Base-by-base conservation (phyloP, 345 rosid species). In the Diplotaxis tenuifolia region DNA sequence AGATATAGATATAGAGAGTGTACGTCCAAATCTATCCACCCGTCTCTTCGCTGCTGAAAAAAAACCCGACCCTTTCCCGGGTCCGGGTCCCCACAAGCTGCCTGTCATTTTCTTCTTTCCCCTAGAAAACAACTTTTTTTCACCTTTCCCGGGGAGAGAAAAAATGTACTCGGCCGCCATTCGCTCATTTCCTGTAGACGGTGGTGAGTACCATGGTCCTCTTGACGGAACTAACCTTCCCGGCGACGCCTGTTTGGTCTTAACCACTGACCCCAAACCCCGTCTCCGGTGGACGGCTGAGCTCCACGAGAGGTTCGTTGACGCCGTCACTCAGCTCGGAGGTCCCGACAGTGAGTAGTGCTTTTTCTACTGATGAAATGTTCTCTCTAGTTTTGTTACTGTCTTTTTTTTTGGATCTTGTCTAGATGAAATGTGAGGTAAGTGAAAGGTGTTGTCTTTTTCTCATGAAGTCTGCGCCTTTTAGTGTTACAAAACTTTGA, bases 221-320 rank as follows among this genome's bases (percentile, higher is more conserved):
- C 73, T 89, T 12, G 97, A 89, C 36, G 89, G 91, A n/a, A 80
- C 87, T 28, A 83, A 83, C 77, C 77, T 86, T 38, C 85, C 89
- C 20, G 85, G 91, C 4, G 96, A 87, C 16, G 92, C 93, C 14
- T 87, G 96, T 73, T 77, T 92, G 81, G 95, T 88, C 57, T 89
- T 93, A 72, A 90, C 98, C 22, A 75, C 96, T 53, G 98, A 90
- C 76, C 98, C 96, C 9, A 92, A 90, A 81, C 96, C 96, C 60
- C 89, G 95, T 11, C 98, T 92, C 72, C 89, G 98, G 4, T 92
- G 96, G 98, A 90, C 98, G 5, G 73, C 89, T 7, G 98, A 93
- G 84, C 95, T 90, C 53, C 95, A 90, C 74, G 96, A 93, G 25
- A 86, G 96, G 61, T 93, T 93, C 79, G 86, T 92, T 57, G 96